Percentiles rank a stretch among this genome's conserved stretches.
These are phyloP conservation scores for Tubosaeta sp. DNA, from an alignment of 768 basidiomycete genomes.

Conservation along the genomic window DNA sequence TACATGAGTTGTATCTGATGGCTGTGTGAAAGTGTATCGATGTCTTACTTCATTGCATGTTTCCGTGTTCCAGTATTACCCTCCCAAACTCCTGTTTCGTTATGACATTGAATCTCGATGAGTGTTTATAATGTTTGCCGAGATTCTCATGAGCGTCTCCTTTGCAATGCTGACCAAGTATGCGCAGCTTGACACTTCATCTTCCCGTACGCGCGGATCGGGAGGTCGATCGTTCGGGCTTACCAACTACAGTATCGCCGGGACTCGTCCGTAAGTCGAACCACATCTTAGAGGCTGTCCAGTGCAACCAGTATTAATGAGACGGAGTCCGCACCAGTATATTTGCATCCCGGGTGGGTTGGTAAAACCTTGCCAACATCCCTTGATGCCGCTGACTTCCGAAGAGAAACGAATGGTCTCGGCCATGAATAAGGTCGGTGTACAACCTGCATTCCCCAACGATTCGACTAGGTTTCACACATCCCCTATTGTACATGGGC, in stretches of 20 bases:
- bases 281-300: neutral
- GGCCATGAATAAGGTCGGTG: neutral
- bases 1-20: constrained; percentile 29
- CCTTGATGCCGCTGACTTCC: constrained; percentile 4
- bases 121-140: constrained; percentile 12
- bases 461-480: neutral
- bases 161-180: constrained; percentile 1
- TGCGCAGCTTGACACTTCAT: neutral
- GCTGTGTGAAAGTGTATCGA: constrained; percentile 32
- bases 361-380: constrained; percentile 1
- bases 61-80: constrained; percentile 32
- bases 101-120: constrained; percentile 16
- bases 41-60: constrained; percentile 31
- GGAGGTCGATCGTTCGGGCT: neutral
- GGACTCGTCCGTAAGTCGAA: neutral
- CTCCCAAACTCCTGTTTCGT: constrained; percentile 13
- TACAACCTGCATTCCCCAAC: neutral
- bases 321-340: neutral
- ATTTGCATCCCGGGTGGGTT: neutral
- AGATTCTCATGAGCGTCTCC: neutral
- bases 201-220: neutral
- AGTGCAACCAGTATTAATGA: neutral
- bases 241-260: neutral
- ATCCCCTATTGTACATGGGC: neutral
- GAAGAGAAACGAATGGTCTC: neutral